These are phyloP conservation scores for Neostapfia colusana DNA, from an alignment of 176 grass and related monocot species.

Conservation along the genomic window DNA sequence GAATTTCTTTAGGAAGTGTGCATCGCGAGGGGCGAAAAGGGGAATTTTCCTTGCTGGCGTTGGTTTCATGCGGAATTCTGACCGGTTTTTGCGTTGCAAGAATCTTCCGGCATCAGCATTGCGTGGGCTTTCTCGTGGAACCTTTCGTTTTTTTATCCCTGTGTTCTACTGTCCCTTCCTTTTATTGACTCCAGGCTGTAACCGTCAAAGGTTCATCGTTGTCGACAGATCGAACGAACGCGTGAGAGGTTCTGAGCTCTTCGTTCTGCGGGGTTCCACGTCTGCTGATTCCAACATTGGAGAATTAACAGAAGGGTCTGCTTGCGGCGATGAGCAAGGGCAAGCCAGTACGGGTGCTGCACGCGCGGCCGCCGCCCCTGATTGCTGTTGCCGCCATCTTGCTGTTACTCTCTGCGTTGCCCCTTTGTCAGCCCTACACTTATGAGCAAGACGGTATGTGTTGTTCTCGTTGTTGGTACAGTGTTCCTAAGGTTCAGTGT, in stretches of 20 bases:
- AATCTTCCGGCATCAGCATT: conserved; percentile 46
- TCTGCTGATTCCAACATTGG: conserved; percentile 31
- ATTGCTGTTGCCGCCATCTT: conserved; percentile 32
- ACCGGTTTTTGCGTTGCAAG: conserved; percentile 12
- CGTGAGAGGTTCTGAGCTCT: not conserved
- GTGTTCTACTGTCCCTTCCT: not conserved
- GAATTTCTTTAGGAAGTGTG: conserved; percentile 12
- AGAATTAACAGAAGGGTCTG: conserved; percentile 22
- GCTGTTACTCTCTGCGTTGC: conserved; percentile 42
- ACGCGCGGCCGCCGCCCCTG: not conserved
- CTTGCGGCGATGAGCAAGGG: conserved; percentile 24
- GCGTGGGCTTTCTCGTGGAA: conserved; percentile 18
- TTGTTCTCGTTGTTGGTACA: conserved; percentile 1
- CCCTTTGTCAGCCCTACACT: conserved; percentile 45
- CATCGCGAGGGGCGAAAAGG: not conserved
- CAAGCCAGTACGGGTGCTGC: not conserved
- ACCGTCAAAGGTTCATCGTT: conserved; percentile 20
- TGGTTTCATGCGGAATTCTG: conserved; percentile 28
- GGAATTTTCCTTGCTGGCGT: not conserved
- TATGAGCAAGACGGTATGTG: conserved; percentile 59
- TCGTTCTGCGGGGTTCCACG: not conserved
- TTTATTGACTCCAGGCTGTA: conserved; percentile 21
- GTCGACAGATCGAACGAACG: not conserved
- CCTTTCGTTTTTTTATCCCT: not conserved
- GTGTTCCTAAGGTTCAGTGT: conserved; percentile 4